Evolutionary conservation across 2,329 filamentous ascomycete genomes (phyloP).

Genomic region (Talaromyces sp.): DNA sequence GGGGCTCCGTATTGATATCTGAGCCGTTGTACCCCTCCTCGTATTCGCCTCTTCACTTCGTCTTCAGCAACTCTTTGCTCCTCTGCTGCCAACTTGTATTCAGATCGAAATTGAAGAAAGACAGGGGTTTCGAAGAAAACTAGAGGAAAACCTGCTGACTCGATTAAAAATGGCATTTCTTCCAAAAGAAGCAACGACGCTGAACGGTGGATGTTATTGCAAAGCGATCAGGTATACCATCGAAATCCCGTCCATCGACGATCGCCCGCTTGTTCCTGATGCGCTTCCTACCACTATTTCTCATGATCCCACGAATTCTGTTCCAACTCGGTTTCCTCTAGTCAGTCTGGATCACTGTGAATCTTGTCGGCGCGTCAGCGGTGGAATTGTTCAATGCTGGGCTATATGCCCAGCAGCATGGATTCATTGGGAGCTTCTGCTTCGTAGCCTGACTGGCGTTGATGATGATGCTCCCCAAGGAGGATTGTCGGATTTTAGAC

Average conservation of each 20-base stretch:
- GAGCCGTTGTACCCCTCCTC: not conserved
- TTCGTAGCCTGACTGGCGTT: not conserved
- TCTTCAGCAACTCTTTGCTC: not conserved
- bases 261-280: not conserved
- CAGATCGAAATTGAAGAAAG: too few species aligned
- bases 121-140: not conserved
- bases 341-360: constrained; percentile 23
- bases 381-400: constrained; percentile 20
- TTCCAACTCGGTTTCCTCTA: constrained; percentile 16
- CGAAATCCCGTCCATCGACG: constrained; percentile 16
- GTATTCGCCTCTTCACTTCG: not conserved
- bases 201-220: constrained; percentile 25
- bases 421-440: constrained; percentile 19
- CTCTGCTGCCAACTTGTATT: not conserved
- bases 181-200: constrained; percentile 14
- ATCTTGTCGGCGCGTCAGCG: constrained; percentile 18
- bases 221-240: constrained; percentile 23
- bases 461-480: too few species aligned
- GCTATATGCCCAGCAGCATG: constrained; percentile 22
- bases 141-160: not conserved
- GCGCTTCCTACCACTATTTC: not conserved
- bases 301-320: constrained; percentile 7
- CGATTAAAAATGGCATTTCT: constrained; percentile 10
- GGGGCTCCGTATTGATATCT: not conserved
- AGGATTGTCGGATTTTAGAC: too few species aligned